Evolutionary conservation across 225 moss, liverwort and hornwort species (phyloP).

Genomic region (Pleurozium schreberi): DNA sequence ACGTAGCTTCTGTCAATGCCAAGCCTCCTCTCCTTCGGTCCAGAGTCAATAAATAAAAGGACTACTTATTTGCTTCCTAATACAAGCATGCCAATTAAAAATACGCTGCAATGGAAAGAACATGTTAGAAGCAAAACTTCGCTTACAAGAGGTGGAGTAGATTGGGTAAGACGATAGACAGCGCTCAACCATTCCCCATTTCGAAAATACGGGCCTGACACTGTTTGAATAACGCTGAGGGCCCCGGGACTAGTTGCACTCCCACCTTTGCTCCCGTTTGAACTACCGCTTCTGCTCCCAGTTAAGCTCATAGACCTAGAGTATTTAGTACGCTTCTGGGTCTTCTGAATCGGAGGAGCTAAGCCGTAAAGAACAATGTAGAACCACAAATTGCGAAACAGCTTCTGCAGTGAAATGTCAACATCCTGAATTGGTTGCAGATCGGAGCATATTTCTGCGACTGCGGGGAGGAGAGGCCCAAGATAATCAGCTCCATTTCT

Average conservation of each 20-base stretch:
- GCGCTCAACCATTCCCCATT: slow-evolving; percentile 61
- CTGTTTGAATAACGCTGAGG: slow-evolving; percentile 17
- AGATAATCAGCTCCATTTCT: slow-evolving; percentile 74
- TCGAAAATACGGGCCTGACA: slow-evolving; percentile 36
- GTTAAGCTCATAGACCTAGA: slow-evolving; percentile 42
- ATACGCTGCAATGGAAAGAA: neutral
- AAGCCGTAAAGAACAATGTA: slow-evolving; percentile 73
- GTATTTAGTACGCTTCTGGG: slow-evolving; percentile 4
- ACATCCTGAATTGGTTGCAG: slow-evolving; percentile 45
- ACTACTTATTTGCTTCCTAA: neutral
- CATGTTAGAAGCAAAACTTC: neutral
- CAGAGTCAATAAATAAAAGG: neutral
- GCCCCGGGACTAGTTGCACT: slow-evolving; percentile 17
- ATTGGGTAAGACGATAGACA: slow-evolving; percentile 59
- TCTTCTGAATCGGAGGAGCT: slow-evolving; percentile 65
- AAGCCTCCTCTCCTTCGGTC: neutral
- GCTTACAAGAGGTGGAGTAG: slow-evolving; percentile 72
- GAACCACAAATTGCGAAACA: slow-evolving; percentile 83
- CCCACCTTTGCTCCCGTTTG: neutral
- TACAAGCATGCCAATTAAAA: neutral
- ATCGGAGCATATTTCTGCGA: slow-evolving; percentile 69
- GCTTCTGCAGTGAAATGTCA: slow-evolving; percentile 56
- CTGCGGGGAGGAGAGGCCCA: slow-evolving; percentile 78
- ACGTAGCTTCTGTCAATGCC: neutral
- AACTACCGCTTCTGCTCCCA: neutral